Evolutionary conservation across 164 flowering plant species (phyloP), one percentile per base, ranked within the genome.

Genomic region (Platanus orientalis): DNA sequence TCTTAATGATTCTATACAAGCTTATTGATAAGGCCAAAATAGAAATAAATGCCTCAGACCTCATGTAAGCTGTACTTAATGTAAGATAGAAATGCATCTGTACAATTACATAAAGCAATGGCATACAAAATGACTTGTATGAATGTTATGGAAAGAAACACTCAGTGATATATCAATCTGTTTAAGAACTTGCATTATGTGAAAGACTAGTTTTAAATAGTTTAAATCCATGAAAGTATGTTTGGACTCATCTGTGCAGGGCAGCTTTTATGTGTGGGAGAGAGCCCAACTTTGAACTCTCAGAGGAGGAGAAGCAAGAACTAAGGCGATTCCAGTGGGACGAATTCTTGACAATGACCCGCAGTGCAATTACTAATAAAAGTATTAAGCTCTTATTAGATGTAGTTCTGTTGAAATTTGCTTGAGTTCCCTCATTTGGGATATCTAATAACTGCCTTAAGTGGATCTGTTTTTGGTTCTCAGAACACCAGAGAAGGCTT

Each of bases 191-290:
- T n/a, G n/a, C n/a, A n/a, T n/a, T n/a, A n/a, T n/a, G n/a, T n/a
- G n/a, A n/a, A n/a, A n/a, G n/a, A n/a, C n/a, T n/a, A n/a, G n/a
- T n/a, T n/a, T n/a, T n/a, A 3, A 36, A 36, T 36, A 36, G 42
- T 36, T 36, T 36, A 14, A 14, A 7, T 36, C 13, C 42, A 36
- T 36, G 42, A 36, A 10, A 32, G 39, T 32, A 32, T 32, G 39
- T 36, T 36, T 36, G 42, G n/a, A n/a, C n/a, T 36, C 7, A 19
- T 51, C 42, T 42, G 2, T 66, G 74, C 78, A 93, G 98, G 79
- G 99, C 99, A 29, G 97, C 97, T 48, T 94, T 88, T 76, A 91
- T 91, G 97, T 89, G 99, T 52, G 97, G 99, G 32, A 84, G 99
- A 75, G 99, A 88, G 49, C 96, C 99, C 1, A 94, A 94, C 81